A percentile compares a stretch with the other conserved stretches of the same genome.
Conservation (phyloP, 139 green algal genomes). For the Microglena sp. region DNA sequence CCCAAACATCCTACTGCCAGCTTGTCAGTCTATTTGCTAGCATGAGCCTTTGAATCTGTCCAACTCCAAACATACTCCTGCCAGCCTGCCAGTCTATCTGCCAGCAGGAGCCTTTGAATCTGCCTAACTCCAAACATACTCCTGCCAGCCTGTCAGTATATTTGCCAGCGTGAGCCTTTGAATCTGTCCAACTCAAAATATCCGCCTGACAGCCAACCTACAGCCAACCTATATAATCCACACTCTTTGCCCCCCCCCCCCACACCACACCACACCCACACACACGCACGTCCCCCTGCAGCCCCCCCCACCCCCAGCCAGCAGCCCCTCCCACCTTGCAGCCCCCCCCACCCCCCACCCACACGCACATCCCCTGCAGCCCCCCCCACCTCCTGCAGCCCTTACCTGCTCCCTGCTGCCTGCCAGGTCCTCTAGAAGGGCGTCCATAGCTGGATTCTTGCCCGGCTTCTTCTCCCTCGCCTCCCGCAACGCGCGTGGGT, state of each 20-base stretch:
- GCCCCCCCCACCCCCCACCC: not conserved
- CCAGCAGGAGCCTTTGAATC: not conserved
- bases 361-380: not conserved
- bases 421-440: constrained; percentile 34
- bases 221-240: too few species aligned
- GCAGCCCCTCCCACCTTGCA: not conserved
- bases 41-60: not conserved
- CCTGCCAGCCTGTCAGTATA: not conserved
- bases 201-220: not conserved
- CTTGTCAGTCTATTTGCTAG: too few species aligned
- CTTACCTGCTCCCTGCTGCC: constrained; percentile 30
- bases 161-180: not conserved
- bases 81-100: too few species aligned
- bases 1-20: too few species aligned
- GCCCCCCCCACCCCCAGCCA: too few species aligned
- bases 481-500: constrained; percentile 41
- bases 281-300: too few species aligned
- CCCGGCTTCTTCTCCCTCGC: constrained; percentile 2
- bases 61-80: too few species aligned
- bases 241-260: too few species aligned
- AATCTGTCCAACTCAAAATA: not conserved
- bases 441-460: constrained; percentile 18
- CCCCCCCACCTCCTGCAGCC: not conserved
- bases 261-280: too few species aligned
- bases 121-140: not conserved